Base-by-base conservation (phyloP, 2,329 filamentous ascomycete species). In the Neonectria ditissima region DNA sequence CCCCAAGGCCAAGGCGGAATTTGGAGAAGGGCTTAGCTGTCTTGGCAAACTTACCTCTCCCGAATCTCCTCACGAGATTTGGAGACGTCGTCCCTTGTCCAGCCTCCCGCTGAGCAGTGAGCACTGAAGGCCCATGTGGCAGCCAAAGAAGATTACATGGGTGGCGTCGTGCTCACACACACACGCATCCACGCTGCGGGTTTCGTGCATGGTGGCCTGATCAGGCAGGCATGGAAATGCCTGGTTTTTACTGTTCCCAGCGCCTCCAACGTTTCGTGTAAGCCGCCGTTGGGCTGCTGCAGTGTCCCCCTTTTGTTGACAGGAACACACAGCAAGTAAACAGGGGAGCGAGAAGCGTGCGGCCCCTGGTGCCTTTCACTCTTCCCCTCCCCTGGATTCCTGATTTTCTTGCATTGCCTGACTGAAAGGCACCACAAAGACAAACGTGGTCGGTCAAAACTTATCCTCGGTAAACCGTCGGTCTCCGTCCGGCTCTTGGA, bases 381-480 rank as follows among this genome's bases (percentile, higher is more conserved):
- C 24, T 26, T n/a, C 32, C 13, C 5, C 34, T 24, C 45, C n/a
- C n/a, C 4, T 48, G 26, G 16, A 48, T 30, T 30, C 24, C 34
- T 11, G 14, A 20, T 32, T 32, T 32, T 32, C 30, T 14, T 37
- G 14, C 14, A n/a, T 37, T 20, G 41, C 7, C n/a, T 55, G 26
- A 48, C 34, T 28, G 18, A 43, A 39, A 47, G 24, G n/a, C n/a
- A n/a, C n/a, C n/a, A n/a, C n/a, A n/a, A 39, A 53, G 41, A 28
- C 26, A 37, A 26, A 50, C 41, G 50, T n/a, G 30, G 39, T 20
- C 50, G n/a, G 37, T 41, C 50, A 37, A 34, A 34, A 44, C 59
- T 69, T 72, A 72, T 68, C 70, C 70, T 72, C 70, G 70, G 70
- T 70, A 65, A 65, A 48, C 63, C 54, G 28, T 70, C 70, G 65